A percentile compares a stretch with the other conserved stretches of the same genome.
Evolutionary conservation across 495 filamentous ascomycete species (phyloP).

Genomic region (Parmelia sp.): DNA sequence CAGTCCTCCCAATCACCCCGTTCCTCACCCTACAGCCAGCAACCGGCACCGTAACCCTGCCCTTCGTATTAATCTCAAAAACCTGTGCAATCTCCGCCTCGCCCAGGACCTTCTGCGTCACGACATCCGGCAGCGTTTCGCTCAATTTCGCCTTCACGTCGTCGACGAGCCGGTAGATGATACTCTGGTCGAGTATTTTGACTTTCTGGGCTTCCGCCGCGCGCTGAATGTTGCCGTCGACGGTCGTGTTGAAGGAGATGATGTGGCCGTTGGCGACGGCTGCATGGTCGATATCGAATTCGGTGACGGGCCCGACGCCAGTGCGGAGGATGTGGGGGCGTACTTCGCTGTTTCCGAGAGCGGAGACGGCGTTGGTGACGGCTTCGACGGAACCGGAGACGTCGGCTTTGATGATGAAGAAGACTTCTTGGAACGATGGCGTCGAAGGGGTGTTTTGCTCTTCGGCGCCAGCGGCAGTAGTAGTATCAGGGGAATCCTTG

Average conservation of each 20-base stretch:
- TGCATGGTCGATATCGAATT: conserved; percentile 86
- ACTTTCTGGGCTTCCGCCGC: conserved; percentile 66
- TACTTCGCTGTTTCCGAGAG: conserved; percentile 78
- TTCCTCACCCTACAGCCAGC: conserved; percentile 87
- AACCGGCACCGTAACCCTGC: conserved; percentile 60
- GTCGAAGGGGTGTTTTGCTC: conserved; percentile 14
- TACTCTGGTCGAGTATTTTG: conserved; percentile 72
- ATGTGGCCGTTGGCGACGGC: conserved; percentile 62
- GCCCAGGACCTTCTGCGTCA: conserved; percentile 65
- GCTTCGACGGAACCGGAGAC: conserved; percentile 92
- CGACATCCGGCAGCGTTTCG: conserved; percentile 55
- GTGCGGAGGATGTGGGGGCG: conserved; percentile 68
- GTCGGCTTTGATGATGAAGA: conserved; percentile 87
- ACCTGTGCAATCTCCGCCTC: conserved; percentile 81
- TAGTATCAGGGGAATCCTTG: conserved; percentile 9
- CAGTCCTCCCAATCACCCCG: conserved; percentile 55
- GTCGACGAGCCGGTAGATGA: conserved; percentile 89
- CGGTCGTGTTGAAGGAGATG: conserved; percentile 77
- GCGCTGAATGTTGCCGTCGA: conserved; percentile 60
- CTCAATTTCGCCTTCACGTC: conserved; percentile 65
- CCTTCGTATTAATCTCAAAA: conserved; percentile 77
- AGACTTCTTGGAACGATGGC: conserved; percentile 50
- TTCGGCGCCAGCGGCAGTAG: conserved; percentile 8
- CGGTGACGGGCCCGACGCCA: conserved; percentile 68
- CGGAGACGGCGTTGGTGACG: conserved; percentile 63